phyloP scores from a whole-genome alignment of 805 yeast species.

The Zygosaccharomyces bailii region DNA sequence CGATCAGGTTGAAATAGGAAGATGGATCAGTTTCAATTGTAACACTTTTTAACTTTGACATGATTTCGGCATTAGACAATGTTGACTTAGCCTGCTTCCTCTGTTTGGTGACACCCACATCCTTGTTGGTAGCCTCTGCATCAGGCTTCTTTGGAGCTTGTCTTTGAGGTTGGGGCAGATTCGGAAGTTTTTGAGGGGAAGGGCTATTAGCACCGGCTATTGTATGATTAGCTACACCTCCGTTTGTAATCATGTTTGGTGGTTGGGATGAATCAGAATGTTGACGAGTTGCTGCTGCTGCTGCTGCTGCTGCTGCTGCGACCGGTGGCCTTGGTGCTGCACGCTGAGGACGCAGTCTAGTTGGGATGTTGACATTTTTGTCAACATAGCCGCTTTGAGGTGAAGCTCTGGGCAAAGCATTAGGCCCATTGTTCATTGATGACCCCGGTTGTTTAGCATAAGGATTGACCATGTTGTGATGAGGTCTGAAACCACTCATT shows the following conservation, averaged over 20 bases:
- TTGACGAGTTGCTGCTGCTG: slow-evolving; percentile 3
- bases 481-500: slow-evolving; percentile 19
- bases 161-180: slow-evolving; percentile 21
- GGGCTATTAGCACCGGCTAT: slow-evolving; percentile 14
- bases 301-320: slow-evolving; percentile 9
- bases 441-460: slow-evolving; percentile 16
- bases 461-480: slow-evolving; percentile 28
- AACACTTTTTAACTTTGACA: slow-evolving; percentile 76
- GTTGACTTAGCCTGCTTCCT: slow-evolving; percentile 53
- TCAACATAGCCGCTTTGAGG: slow-evolving; percentile 11
- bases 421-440: slow-evolving; percentile 1
- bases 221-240: background rate
- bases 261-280: slow-evolving; percentile 2
- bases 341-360: slow-evolving; percentile 29
- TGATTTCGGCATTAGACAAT: slow-evolving; percentile 82
- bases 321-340: slow-evolving; percentile 26
- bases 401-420: slow-evolving; percentile 8
- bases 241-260: background rate
- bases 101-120: slow-evolving; percentile 36
- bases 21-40: slow-evolving; percentile 86
- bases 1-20: slow-evolving; percentile 68
- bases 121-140: slow-evolving; percentile 21
- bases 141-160: slow-evolving; percentile 35
- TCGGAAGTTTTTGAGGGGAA: slow-evolving; percentile 29
- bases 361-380: slow-evolving; percentile 10